These are phyloP conservation scores for Pistacia integerrima DNA, from an alignment of 345 rosid species.

Conservation along the genomic window DNA sequence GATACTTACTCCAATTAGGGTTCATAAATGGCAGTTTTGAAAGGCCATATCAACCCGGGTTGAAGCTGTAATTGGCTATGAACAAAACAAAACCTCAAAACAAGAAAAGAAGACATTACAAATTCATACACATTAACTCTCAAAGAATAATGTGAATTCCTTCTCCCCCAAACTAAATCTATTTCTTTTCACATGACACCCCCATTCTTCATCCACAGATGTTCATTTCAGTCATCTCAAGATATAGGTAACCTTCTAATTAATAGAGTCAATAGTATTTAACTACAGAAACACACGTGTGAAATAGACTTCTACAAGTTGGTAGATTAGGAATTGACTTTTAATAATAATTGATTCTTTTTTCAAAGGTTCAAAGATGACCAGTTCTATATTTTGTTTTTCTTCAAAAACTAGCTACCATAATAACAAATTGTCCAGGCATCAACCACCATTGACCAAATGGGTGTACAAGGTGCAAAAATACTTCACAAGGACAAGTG, in stretches of 20 bases:
- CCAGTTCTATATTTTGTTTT: not conserved
- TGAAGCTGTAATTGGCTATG: not conserved
- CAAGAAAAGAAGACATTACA: not conserved
- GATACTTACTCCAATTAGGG: too few species aligned
- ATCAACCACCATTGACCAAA: conserved; percentile 31
- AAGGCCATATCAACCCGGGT: not conserved
- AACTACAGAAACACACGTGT: too few species aligned
- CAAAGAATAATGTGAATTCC: too few species aligned
- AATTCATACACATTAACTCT: not conserved
- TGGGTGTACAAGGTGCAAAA: not conserved
- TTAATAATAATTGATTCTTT: not conserved
- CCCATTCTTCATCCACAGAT: too few species aligned
- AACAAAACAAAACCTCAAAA: not conserved
- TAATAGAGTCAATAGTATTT: too few species aligned
- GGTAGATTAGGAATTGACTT: conserved; percentile 20
- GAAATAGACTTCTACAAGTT: not conserved
- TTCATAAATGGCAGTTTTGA: not conserved
- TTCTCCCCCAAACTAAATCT: too few species aligned
- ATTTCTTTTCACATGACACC: too few species aligned
- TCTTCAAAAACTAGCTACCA: conserved; percentile 19
- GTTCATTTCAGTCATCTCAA: not conserved
- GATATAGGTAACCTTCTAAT: not conserved
- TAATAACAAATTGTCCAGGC: not conserved
- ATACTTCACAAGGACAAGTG: not conserved
- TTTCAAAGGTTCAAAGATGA: not conserved